A percentile compares a stretch with the other conserved stretches of the same genome.
phyloP scores from a whole-genome alignment of 192 early-diverging fungal species.

The Backusella psychrophila region DNA sequence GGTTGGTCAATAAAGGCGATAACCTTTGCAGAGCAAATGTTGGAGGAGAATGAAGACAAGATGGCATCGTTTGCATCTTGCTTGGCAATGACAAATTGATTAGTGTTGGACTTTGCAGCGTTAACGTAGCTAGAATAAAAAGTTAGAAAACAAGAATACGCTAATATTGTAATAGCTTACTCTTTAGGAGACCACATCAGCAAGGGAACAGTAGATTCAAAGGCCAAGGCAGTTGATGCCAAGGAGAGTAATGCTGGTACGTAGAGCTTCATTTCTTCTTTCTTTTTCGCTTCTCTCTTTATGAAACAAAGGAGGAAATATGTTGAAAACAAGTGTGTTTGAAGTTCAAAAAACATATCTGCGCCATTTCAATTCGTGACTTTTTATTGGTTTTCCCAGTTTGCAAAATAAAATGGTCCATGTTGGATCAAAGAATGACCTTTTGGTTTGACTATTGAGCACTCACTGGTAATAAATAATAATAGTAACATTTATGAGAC shows the following conservation, averaged over 20 bases:
- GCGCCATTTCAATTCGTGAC: background rate
- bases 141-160: background rate
- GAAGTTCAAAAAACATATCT: background rate
- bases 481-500: no score
- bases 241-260: conserved; percentile 25
- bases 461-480: no score
- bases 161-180: conserved; percentile 5
- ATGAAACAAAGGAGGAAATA: conserved; percentile 8
- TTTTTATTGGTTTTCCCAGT: background rate
- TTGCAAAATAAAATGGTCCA: no score
- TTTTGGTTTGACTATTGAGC: no score
- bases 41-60: conserved; percentile 8
- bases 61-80: conserved; percentile 18
- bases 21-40: conserved; percentile 27
- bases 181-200: conserved; percentile 39
- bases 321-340: background rate
- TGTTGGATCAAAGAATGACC: background rate
- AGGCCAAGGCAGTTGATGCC: conserved; percentile 28
- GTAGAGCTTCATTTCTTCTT: conserved; percentile 22
- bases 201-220: conserved; percentile 38
- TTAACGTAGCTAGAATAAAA: conserved; percentile 19
- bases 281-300: background rate
- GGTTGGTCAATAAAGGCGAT: conserved; percentile 36
- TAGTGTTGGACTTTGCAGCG: conserved; percentile 4
- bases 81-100: conserved; percentile 23